These are phyloP conservation scores for Kockovaella imperatae DNA, from an alignment of 768 basidiomycete genomes.

Conservation along the genomic window DNA sequence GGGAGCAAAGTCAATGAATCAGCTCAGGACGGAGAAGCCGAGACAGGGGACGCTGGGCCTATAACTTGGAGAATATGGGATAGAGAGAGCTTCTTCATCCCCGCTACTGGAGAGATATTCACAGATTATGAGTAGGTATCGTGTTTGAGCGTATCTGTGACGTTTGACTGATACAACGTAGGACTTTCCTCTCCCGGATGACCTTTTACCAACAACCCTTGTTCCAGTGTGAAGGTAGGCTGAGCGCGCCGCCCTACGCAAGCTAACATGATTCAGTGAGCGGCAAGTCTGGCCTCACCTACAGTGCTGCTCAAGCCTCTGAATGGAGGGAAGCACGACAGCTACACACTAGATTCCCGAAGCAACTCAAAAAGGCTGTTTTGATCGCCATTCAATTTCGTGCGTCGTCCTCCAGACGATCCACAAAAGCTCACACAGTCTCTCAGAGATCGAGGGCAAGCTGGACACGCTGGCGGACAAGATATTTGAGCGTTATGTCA, in stretches of 20 bases:
- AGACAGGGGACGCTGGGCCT: not conserved
- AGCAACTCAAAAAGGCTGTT: conserved; percentile 82
- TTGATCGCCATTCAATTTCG: conserved; percentile 94
- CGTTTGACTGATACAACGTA: conserved; percentile 21
- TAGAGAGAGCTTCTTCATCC: conserved; percentile 70
- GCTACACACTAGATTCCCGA: conserved; percentile 84
- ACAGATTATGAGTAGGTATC: conserved; percentile 80
- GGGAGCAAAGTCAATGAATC: conserved; percentile 7
- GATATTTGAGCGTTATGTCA: conserved; percentile 91
- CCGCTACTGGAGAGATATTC: conserved; percentile 95
- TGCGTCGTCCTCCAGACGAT: conserved; percentile 50
- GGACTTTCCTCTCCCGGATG: conserved; percentile 81
- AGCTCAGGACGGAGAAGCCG: not conserved
- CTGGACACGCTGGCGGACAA: conserved; percentile 90
- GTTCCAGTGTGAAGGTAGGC: conserved; percentile 75
- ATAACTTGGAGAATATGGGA: conserved; percentile 20
- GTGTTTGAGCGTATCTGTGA: not conserved
- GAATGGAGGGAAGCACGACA: conserved; percentile 83
- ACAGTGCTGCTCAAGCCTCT: conserved; percentile 86
- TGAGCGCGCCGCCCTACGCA: not conserved
- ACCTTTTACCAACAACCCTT: conserved; percentile 89
- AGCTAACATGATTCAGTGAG: conserved; percentile 51
- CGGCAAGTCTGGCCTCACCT: conserved; percentile 86
- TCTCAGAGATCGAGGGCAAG: conserved; percentile 87
- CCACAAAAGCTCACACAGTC: not conserved